Percentiles rank a stretch among this genome's conserved stretches.
phyloP scores from a whole-genome alignment of 768 basidiomycete genomes.

The Leucosporidium yakuticum region DNA sequence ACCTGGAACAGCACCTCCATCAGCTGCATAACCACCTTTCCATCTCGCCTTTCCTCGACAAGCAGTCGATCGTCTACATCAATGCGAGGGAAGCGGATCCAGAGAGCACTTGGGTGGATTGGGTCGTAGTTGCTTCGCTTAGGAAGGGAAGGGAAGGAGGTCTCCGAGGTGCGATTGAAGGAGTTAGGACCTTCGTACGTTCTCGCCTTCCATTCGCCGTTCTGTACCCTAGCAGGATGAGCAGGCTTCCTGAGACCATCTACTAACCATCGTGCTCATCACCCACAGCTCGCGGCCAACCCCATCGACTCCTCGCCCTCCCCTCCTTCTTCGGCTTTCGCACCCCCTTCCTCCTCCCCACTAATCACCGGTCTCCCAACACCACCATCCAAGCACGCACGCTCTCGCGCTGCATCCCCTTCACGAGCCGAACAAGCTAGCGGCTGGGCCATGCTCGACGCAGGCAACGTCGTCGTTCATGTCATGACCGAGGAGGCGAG shows the following conservation, averaged over 20 bases:
- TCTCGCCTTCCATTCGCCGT: too few species aligned
- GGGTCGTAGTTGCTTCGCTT: conserved; percentile 33
- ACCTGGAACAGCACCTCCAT: conserved; percentile 22
- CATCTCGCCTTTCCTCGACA: conserved; percentile 35
- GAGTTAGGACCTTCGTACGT: conserved; percentile 29
- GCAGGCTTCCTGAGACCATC: not conserved
- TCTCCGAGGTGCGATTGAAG: conserved; percentile 33
- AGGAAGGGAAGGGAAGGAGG: conserved; percentile 33
- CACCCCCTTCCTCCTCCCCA: conserved; percentile 16
- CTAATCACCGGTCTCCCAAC: conserved; percentile 26
- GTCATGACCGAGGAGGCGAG: conserved; percentile 33
- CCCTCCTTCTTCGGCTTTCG: conserved; percentile 10
- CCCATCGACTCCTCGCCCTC: conserved; percentile 16
- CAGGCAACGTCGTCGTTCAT: conserved; percentile 34
- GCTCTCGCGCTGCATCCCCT: conserved; percentile 12
- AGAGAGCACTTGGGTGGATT: conserved; percentile 33
- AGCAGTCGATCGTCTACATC: conserved; percentile 31
- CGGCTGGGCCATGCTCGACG: conserved; percentile 36
- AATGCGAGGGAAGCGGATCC: conserved; percentile 33
- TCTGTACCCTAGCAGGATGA: not conserved
- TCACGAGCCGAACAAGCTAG: conserved; percentile 13
- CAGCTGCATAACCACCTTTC: conserved; percentile 32
- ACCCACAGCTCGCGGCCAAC: conserved; percentile 18
- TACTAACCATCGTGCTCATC: too few species aligned
- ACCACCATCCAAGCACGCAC: conserved; percentile 25